Evolutionary conservation across 305 asterid genomes (phyloP).

Genomic region (Plantago coronopus): DNA sequence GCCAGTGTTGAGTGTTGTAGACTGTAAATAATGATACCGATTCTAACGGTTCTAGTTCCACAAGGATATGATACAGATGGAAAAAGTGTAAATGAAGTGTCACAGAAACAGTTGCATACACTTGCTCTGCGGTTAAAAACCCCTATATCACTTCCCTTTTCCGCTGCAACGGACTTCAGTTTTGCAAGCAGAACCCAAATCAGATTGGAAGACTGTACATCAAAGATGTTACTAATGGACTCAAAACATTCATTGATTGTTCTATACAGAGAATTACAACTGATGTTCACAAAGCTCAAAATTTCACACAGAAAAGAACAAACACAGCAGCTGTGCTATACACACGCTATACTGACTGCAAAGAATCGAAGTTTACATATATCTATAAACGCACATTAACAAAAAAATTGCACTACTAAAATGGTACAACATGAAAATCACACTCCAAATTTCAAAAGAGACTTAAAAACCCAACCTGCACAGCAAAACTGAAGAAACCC

Average conservation of each 20-base stretch:
- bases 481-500: neutral
- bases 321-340: constrained; percentile 25
- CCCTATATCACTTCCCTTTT: no score
- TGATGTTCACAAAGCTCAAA: constrained; percentile 13
- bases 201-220: neutral
- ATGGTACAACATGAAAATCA: constrained; percentile 6
- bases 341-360: constrained; percentile 15
- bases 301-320: constrained; percentile 10
- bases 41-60: no score
- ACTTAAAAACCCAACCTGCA: constrained; percentile 1
- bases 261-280: constrained; percentile 15
- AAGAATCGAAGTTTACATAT: constrained; percentile 14
- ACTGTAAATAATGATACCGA: no score
- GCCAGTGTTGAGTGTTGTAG: no score
- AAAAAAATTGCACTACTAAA: neutral
- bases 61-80: no score
- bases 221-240: neutral
- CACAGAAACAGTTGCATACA: no score
- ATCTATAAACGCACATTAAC: constrained; percentile 1
- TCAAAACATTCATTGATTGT: neutral
- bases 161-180: no score
- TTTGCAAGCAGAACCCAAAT: no score
- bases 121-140: no score
- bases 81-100: no score
- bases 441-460: constrained; percentile 14